Evolutionary conservation across 139 green algal species (phyloP), one percentile per base, ranked within the genome.

Genomic region (Coelastrella sp.): DNA sequence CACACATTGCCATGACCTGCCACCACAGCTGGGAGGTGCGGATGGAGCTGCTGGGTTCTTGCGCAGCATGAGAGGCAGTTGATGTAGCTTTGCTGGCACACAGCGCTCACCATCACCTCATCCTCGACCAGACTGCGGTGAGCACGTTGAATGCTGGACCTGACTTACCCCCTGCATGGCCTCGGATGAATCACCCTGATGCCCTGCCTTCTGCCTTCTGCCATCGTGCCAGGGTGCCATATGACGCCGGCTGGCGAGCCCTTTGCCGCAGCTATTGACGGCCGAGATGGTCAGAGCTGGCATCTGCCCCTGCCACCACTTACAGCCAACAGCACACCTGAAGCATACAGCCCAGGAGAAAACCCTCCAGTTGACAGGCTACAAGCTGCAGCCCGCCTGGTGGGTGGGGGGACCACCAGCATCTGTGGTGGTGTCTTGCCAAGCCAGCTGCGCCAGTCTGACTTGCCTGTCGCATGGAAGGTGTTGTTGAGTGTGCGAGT

Each of bases 1-100:
- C 95, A 99, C 97, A 0, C 96, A 98, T 90, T 91, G 87, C 7
- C 97, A 99, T 87, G 97, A 99, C 91, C 95, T 99, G 85, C 98
- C 98, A 57, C 98, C 98, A 9, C 98, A 99, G 92, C 91, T 99
- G n/a, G 97, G 97, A 59, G 96, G 87, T 91, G 63, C 35, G 35
- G 35, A 49, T 49, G 35, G 35, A 3, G 66, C 66, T 75, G 66
- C 66, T 20, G 66, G 17, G 66, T 20, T 75, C 66, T 75, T 75
- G 66, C 66, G 1, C 17, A 24, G 66, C 66, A 20, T 75, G 35
- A 49, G 35, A 49, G 35, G 35, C 35, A 49, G 35, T 49, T 49
- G 35, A 49, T 49, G 1, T 3, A 49, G 3, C 35, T 1, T 49
- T 49, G 35, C 35, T 49, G 35, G 35, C 35, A 49, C 35, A 49